Evolutionary conservation across 306 rosid species (phyloP).

Genomic region (Pyrus communis): DNA sequence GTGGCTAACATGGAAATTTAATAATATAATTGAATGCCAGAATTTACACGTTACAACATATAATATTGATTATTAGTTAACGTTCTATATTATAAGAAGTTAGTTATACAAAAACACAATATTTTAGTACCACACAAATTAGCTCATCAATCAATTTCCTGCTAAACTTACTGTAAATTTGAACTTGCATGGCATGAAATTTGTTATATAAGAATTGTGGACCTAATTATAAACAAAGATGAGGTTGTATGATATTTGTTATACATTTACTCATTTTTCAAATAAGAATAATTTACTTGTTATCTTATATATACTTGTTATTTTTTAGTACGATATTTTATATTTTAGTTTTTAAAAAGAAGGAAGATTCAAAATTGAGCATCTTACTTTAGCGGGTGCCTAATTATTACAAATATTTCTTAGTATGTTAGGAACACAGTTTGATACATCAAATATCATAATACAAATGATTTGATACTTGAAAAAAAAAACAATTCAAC

Average conservation of each 20-base stretch:
- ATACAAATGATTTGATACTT: too few relatives aligned
- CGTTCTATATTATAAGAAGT: too few relatives aligned
- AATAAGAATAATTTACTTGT: neutral
- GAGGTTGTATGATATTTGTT: neutral
- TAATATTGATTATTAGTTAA: too few relatives aligned
- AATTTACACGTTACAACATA: too few relatives aligned
- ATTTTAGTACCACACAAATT: neutral
- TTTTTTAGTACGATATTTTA: neutral
- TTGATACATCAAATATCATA: too few relatives aligned
- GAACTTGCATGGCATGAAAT: neutral
- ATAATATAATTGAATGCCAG: too few relatives aligned
- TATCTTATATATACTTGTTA: neutral
- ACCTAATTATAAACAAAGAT: neutral
- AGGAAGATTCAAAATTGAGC: neutral
- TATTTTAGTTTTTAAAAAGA: too few relatives aligned
- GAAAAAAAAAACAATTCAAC: too few relatives aligned
- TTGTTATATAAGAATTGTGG: neutral
- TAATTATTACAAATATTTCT: too few relatives aligned
- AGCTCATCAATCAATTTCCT: neutral
- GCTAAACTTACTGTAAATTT: neutral
- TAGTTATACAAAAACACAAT: too few relatives aligned
- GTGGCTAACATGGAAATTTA: neutral
- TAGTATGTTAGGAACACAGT: too few relatives aligned
- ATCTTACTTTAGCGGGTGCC: too few relatives aligned
- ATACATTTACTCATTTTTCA: neutral